Conservation (phyloP, 345 rosid species). For the Bruguiera gymnorhiza region DNA sequence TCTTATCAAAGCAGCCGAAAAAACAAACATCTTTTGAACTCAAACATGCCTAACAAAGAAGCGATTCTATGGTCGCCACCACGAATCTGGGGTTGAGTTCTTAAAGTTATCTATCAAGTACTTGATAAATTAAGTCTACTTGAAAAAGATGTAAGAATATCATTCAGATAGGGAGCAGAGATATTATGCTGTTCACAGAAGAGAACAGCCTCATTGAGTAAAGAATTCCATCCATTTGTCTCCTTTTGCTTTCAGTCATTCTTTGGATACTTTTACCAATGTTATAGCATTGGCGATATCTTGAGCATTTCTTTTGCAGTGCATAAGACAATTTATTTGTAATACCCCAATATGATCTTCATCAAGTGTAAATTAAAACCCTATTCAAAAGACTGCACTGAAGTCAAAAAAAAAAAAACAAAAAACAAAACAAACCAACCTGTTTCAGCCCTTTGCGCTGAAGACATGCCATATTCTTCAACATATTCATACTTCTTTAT, state of each 20-base stretch:
- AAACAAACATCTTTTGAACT: too few relatives aligned
- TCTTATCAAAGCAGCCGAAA: too few relatives aligned
- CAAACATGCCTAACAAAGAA: too few relatives aligned
- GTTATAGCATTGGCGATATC: background rate
- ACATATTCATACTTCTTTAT: background rate
- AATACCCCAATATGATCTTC: background rate
- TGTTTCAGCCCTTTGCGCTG: background rate
- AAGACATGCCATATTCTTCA: background rate
- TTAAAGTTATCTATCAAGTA: background rate
- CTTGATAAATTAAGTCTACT: background rate
- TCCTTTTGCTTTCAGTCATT: background rate
- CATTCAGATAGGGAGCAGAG: background rate
- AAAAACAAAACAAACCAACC: too few relatives aligned
- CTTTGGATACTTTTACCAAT: background rate
- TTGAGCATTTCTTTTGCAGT: conserved; percentile 10
- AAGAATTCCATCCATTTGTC: background rate
- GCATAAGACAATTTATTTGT: conserved; percentile 10
- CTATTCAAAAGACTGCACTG: background rate
- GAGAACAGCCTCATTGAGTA: background rate
- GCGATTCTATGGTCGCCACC: too few relatives aligned
- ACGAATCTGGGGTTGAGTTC: too few relatives aligned
- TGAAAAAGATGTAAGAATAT: background rate
- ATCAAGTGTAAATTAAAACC: conserved; percentile 2
- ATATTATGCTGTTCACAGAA: background rate
- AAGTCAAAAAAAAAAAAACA: background rate